Base-by-base conservation (phyloP, 257 asterid genomes). In the Rhazya stricta region DNA sequence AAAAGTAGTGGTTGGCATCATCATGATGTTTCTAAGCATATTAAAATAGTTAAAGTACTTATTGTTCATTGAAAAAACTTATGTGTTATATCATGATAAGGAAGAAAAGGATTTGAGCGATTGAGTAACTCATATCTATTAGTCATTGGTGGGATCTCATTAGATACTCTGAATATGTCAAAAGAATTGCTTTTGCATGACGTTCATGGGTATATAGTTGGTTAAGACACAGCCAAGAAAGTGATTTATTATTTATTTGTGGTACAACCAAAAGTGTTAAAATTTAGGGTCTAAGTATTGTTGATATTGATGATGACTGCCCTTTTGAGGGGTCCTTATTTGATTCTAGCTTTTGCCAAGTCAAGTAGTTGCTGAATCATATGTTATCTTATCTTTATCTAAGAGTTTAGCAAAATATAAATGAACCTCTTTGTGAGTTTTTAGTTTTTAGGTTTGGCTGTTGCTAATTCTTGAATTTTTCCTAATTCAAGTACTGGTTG, bases 71-170 rank as follows among this genome's bases (percentile, higher is more conserved):
- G n/a, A n/a, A n/a, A n/a, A n/a, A n/a, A n/a, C n/a, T n/a, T n/a
- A n/a, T n/a, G n/a, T n/a, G n/a, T n/a, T n/a, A n/a, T n/a, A n/a
- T n/a, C n/a, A n/a, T n/a, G n/a, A 34, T 57, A 63, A 30, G 18
- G 15, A 30, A 9, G 5, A 12, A 48, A 10, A 12, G 39, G 67
- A 66, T 75, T 51, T 67, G 74, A 67, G 30, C 3, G 48, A n/a
- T n/a, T 76, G 79, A 67, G 48, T 67, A 68, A 76, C 66, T 25
- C 54, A 21, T 63, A 19, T 23, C 37, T 66, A 51, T 32, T 50
- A 66, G 67, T 75, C 73, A 75, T 66, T 50, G 37, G 23, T 66
- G 73, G 73, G 73, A 62, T 41, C 50, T 36, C 78, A 34, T 61
- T 74, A 18, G 27, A 29, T 58, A 42, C 8, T 19, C 9, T 74